phyloP scores from a whole-genome alignment of 352 stramenopile species.

The Pythium myriotylum region DNA sequence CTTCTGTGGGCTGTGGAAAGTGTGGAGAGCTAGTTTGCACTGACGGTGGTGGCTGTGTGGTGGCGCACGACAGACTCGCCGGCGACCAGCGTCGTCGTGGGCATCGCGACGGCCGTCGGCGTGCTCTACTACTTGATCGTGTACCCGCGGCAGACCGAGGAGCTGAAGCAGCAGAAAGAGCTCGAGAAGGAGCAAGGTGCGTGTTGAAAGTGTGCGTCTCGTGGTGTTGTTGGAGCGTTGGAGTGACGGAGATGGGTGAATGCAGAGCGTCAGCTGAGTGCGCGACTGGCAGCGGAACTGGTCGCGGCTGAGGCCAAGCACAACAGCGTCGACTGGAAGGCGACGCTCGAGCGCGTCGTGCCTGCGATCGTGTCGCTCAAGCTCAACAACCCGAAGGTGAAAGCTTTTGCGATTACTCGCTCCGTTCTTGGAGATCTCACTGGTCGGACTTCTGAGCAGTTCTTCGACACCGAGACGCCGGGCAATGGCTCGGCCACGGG shows the following conservation, averaged over 20 bases:
- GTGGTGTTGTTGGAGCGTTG: not conserved
- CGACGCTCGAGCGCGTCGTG: conserved; percentile 82
- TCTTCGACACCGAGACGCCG: conserved; percentile 89
- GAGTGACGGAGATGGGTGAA: not conserved
- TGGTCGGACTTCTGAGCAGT: conserved; percentile 53
- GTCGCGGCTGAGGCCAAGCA: conserved; percentile 69
- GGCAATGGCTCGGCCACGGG: conserved; percentile 90
- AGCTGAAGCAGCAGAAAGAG: conserved; percentile 45
- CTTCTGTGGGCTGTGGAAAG: not conserved
- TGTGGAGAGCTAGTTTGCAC: too few species aligned
- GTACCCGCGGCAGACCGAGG: conserved; percentile 55
- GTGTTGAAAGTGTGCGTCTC: not conserved
- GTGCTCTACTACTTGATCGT: conserved; percentile 57
- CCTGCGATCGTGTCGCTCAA: conserved; percentile 89
- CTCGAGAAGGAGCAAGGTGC: conserved; percentile 63
- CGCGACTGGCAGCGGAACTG: conserved; percentile 63
- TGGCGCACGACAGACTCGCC: conserved; percentile 9
- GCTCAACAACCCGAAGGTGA: conserved; percentile 88
- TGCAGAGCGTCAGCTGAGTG: conserved; percentile 64
- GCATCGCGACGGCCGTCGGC: conserved; percentile 34
- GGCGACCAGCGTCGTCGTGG: conserved; percentile 18
- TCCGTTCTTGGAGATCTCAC: conserved; percentile 7
- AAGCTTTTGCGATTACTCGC: too few species aligned
- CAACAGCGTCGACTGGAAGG: conserved; percentile 79
- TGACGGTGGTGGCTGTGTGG: not conserved